These are phyloP conservation scores for Fraxinus paxiana DNA, from an alignment of 305 asterid species.

Conservation along the genomic window DNA sequence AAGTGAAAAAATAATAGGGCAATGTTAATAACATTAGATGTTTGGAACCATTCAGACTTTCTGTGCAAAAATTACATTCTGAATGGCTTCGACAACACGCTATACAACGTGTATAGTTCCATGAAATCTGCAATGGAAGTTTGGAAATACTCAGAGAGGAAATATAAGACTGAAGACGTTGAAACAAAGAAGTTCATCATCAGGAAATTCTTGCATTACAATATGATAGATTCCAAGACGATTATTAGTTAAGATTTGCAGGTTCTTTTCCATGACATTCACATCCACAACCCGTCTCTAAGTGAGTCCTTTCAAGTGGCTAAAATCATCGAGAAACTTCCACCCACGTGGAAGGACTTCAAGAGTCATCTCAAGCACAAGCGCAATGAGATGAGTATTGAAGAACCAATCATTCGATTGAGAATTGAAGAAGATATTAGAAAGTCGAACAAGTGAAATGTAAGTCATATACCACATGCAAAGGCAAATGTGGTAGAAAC, in stretches of 20 bases:
- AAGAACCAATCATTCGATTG: background rate
- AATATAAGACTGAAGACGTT: background rate
- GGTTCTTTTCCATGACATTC: background rate
- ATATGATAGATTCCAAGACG: background rate
- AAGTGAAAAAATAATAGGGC: background rate
- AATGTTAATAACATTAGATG: background rate
- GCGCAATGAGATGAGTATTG: background rate
- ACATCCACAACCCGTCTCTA: background rate
- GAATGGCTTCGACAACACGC: background rate
- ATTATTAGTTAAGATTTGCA: background rate
- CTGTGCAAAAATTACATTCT: background rate
- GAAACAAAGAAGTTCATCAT: background rate
- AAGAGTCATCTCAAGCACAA: background rate
- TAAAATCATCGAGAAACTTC: background rate
- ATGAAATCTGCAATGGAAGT: background rate
- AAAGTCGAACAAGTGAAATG: background rate
- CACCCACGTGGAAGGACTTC: background rate
- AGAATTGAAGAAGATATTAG: background rate
- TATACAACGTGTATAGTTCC: background rate
- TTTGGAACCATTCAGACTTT: background rate
- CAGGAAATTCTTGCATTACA: background rate
- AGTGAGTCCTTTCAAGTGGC: background rate
- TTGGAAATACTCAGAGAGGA: background rate
- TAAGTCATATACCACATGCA: background rate
- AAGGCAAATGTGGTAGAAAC: background rate